Evolutionary conservation across 257 asterid species (phyloP).

Genomic region (Verbena officinalis): DNA sequence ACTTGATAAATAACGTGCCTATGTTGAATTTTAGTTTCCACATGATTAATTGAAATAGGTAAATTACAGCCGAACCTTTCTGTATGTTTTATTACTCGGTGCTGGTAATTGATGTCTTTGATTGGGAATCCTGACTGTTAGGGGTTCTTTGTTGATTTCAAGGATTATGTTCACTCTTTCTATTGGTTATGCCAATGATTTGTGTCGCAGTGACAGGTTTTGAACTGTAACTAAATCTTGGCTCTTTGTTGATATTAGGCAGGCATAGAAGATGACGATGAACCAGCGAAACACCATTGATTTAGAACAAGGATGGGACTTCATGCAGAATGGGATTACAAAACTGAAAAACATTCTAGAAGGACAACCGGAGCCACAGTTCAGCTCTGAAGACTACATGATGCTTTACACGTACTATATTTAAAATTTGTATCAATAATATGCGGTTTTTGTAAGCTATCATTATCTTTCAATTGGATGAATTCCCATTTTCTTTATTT

Average conservation of each 20-base stretch:
- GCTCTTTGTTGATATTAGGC: constrained; percentile 29
- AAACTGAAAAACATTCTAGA: constrained; percentile 90
- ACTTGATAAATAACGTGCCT: not conserved
- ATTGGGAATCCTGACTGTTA: not conserved
- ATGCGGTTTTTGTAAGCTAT: not conserved
- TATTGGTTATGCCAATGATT: constrained; percentile 9
- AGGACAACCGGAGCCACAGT: constrained; percentile 88
- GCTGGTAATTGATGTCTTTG: not conserved
- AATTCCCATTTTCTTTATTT: constrained; percentile 29
- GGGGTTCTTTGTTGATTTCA: not conserved
- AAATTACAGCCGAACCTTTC: not conserved
- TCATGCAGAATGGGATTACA: constrained; percentile 86
- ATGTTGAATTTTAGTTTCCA: not conserved
- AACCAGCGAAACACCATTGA: constrained; percentile 72
- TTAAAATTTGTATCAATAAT: not conserved
- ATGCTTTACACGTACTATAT: constrained; percentile 85
- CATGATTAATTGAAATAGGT: not conserved
- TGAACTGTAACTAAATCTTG: constrained; percentile 24
- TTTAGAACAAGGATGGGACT: constrained; percentile 93
- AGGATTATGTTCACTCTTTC: not conserved
- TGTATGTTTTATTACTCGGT: not conserved
- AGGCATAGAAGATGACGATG: constrained; percentile 49
- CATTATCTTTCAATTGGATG: constrained; percentile 11
- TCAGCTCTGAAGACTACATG: constrained; percentile 93
- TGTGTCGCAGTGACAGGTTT: constrained; percentile 21